These are phyloP conservation scores for Colletotrichum higginsianum DNA, from an alignment of 2,329 filamentous ascomycete genomes.

Conservation along the genomic window DNA sequence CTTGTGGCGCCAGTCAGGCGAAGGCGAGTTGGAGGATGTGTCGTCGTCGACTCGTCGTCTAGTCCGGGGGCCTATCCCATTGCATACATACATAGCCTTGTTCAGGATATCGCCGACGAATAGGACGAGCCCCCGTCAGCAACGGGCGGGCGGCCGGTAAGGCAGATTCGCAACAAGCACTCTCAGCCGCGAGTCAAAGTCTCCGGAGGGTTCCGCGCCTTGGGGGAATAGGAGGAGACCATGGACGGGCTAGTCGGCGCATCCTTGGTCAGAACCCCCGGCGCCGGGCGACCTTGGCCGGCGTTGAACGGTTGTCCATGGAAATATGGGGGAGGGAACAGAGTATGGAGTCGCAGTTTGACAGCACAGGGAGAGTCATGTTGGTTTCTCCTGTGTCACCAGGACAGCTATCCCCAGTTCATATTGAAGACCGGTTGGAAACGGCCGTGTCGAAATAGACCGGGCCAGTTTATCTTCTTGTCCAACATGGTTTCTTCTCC, in stretches of 20 bases:
- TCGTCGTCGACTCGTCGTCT: background rate
- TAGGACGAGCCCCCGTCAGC: background rate
- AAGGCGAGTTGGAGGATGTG: background rate
- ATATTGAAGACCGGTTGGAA: background rate
- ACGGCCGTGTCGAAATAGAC: background rate
- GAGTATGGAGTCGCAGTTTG: conserved; percentile 7
- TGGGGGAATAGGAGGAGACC: background rate
- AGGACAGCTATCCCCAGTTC: conserved; percentile 22
- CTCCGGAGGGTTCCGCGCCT: conserved; percentile 4
- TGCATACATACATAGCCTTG: too few species aligned
- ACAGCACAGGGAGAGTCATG: conserved; percentile 39
- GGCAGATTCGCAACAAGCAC: background rate
- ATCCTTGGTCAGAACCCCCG: background rate
- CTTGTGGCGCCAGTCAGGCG: background rate
- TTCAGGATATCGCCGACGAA: background rate
- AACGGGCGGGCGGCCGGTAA: conserved; percentile 10
- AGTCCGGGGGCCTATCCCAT: background rate
- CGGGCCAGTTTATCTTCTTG: background rate
- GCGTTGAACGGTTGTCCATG: conserved; percentile 12
- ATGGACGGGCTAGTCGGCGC: background rate
- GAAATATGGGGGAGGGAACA: background rate
- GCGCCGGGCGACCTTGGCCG: conserved; percentile 19
- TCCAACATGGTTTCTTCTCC: background rate
- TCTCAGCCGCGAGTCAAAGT: background rate
- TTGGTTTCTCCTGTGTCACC: conserved; percentile 22